Evolutionary conservation across 176 grass and related monocot genomes (phyloP).

Genomic region (Musa acuminata): DNA sequence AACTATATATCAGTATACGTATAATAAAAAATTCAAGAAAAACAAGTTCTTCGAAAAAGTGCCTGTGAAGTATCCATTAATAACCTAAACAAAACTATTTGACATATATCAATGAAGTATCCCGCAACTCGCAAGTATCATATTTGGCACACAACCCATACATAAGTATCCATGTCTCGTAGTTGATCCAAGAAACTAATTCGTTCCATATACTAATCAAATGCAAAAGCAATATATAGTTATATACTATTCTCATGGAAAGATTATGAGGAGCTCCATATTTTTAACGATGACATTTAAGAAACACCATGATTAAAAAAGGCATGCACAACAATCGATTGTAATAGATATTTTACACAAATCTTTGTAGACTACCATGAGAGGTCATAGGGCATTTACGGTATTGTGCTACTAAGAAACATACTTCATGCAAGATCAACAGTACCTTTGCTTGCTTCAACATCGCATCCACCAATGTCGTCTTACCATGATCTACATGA

Average conservation of each 20-base stretch:
- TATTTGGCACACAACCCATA: no score
- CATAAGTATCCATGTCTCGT: no score
- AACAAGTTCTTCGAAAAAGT: neutral
- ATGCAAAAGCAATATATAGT: no score
- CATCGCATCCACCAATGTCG: constrained; percentile 95
- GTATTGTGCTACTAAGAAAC: neutral
- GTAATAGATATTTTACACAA: neutral
- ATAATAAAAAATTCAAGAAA: neutral
- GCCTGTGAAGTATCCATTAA: no score
- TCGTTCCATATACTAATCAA: no score
- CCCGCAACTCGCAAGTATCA: no score
- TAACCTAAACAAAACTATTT: no score
- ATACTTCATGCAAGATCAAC: neutral
- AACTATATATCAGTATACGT: neutral
- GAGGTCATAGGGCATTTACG: neutral
- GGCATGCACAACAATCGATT: neutral
- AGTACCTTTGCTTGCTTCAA: constrained; percentile 87
- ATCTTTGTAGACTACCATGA: neutral
- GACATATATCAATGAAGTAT: no score
- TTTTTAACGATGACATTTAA: neutral
- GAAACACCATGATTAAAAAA: neutral
- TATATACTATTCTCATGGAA: no score
- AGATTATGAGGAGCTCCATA: neutral
- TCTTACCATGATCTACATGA: constrained; percentile 98
- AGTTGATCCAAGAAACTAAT: no score